Evolutionary conservation across 164 flowering plant genomes (phyloP), one percentile per base, ranked within the genome.

Genomic region (Nelumbo lutea): DNA sequence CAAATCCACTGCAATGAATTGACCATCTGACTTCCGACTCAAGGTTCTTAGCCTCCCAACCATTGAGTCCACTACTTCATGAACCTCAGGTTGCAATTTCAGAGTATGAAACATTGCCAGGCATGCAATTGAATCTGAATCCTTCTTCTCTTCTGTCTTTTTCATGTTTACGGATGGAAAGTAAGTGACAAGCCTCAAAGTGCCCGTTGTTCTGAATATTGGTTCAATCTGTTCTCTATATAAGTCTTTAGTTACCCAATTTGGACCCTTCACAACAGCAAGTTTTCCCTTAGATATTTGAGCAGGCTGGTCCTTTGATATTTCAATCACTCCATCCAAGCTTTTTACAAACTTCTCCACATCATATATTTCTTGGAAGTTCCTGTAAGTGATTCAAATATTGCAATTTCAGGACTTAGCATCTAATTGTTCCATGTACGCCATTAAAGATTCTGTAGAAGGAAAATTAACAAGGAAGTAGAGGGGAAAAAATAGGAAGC

Each of bases 151-250:
- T 45, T 75, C 74, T 4, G 66, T 65, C 73, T 79, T 89, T 76
- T 80, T 88, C 97, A 91, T 89, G 67, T 91, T 91, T 62, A 88
- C 86, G 27, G 99, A 84, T 38, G 92, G 87, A 72, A 96, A 96
- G 79, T 82, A 87, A 43, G 90, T 89, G 3, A 82, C 91, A 48
- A 96, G 81, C 76, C 91, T 84, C 42, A 96, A 74, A 77, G 82
- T 84, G 10, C 92, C 82, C 68, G 84, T 87, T 42, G 43, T 41
- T 75, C 76, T 82, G 67, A 82, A 91, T 58, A 87, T 59, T 42
- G 96, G 91, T 70, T 83, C 85, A 40, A 96, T 73, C 11, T 87
- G 69, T 67, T 90, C 86, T 1, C 73, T 67, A 76, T 93, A 87
- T 66, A 85, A 73, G n/a, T 86, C 89, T 76, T 84, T 82, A 5